Base-by-base conservation (phyloP, 1,139 yeast species). In the Sugiyamaella japonica region DNA sequence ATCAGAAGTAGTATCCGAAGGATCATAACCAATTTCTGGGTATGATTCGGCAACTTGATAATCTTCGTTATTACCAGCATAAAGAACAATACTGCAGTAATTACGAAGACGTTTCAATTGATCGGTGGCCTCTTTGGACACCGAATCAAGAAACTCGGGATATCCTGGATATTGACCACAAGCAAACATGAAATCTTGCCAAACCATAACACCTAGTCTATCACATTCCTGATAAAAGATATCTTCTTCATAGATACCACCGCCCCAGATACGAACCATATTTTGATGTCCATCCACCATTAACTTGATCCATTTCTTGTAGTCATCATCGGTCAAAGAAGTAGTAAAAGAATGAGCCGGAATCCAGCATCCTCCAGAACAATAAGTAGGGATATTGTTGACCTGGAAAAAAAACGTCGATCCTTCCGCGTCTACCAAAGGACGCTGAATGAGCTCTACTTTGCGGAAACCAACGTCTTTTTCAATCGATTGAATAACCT, bases 111-210 rank as follows among this genome's bases (percentile, higher is more conserved):
- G 59, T 42, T 59, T 67, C 45, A 78, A 58, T 59, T 76, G 80
- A 56, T 67, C 66, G 10, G 54, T 61, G 4, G 69, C 69, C 59
- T 78, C 82, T 31, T 62, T 59, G 1, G 60, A 50, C 3, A 78
- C 78, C 39, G 61, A 62, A 3, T 64, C 63, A 15, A 72, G 59
- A 55, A 73, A 75, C 28, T 57, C 59, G 12, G 57, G 50, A 47
- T 66, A 59, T 54, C 68, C 65, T 2, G 82, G 82, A 56, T 78
- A 78, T 48, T 73, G 75, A 1, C 80, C 82, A 65, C 82, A 78
- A 5, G 80, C 81, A 70, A 78, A 78, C 81, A 78, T 76, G 60
- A 78, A 77, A 62, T 78, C 82, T 52, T 78, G 82, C 80, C 81
- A 78, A 7, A 78, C 74, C 59, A 78, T 48, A 17, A 78, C 59